These are phyloP conservation scores for Didymella segeticola DNA, from an alignment of 2,329 filamentous ascomycete genomes.

Conservation along the genomic window DNA sequence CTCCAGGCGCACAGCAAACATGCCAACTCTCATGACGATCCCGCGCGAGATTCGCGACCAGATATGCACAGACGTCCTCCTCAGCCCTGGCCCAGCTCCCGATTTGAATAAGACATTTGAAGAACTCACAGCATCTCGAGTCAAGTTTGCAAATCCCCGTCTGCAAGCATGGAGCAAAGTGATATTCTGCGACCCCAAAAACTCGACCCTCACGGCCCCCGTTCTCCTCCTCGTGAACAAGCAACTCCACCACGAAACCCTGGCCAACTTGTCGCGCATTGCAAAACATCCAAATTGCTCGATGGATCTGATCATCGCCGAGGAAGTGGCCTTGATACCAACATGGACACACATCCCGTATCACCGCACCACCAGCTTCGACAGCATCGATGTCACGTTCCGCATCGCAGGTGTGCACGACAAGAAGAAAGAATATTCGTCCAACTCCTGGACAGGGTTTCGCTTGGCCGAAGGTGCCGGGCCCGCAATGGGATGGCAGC, in stretches of 20 bases:
- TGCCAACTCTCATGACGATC: slow-evolving; percentile 36
- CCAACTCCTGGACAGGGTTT: too few relatives aligned
- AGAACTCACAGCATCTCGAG: slow-evolving; percentile 9
- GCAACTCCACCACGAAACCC: slow-evolving; percentile 17
- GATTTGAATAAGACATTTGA: slow-evolving; percentile 8
- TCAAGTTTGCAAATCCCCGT: slow-evolving; percentile 16
- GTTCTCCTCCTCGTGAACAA: too few relatives aligned
- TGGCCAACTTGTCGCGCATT: slow-evolving; percentile 7
- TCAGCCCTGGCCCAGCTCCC: slow-evolving; percentile 4
- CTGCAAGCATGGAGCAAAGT: too few relatives aligned
- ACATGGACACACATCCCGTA: slow-evolving; percentile 22
- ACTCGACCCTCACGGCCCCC: too few relatives aligned
- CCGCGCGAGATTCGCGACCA: slow-evolving; percentile 27
- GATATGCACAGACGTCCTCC: slow-evolving; percentile 21
- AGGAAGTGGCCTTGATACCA: slow-evolving; percentile 21
- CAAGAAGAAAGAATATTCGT: slow-evolving; percentile 1
- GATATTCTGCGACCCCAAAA: too few relatives aligned
- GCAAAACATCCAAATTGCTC: slow-evolving; percentile 6
- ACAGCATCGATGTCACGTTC: slow-evolving; percentile 18
- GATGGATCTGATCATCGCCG: slow-evolving; percentile 22
- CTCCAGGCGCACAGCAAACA: too few relatives aligned
- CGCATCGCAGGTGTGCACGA: slow-evolving; percentile 19
- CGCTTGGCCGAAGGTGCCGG: not conserved
- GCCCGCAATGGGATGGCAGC: slow-evolving; percentile 18
- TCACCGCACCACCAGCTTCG: slow-evolving; percentile 9